Base-by-base conservation (phyloP, 495 filamentous ascomycete genomes). In the Cairneyella variabilis region DNA sequence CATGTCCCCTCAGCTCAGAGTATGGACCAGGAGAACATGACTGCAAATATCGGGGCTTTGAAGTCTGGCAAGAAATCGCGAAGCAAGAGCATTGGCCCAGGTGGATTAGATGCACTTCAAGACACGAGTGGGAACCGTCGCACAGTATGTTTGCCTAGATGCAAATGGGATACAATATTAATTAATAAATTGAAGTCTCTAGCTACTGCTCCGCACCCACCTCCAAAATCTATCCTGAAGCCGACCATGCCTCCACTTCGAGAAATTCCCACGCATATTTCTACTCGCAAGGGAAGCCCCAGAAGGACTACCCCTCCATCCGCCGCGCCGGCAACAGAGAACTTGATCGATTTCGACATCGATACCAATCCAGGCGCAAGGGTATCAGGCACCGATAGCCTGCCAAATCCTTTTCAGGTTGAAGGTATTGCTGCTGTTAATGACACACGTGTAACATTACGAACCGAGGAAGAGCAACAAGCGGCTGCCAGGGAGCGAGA, bases 81-180 rank as follows among this genome's bases (percentile, higher is more conserved):
- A 45, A 97, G 93, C 67, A 97, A 96, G 70, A 96, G 91, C 66
- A 81, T 98, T 55, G 93, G 93, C 1, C 92, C 92, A 20, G 93
- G 91, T 18, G 89, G 92, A 46, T 70, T 96, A 27, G 90, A 91
- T 72, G 83, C 82, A 47, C 75, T 95, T 37, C 89, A 90, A 66
- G 76, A 84, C 55, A 83, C 81, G 18, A 81, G 76, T 63, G 91
- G 89, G 11, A 97, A 97, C 67, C 74, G 88, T 53, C 82, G 87
- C 68, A 85, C 87, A 72, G 90, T 90, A 82, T 55, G 67, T 3
- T 25, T 28, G 28, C 17, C 20, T 17, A 54, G 42, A 34, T 43
- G 1, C n/a, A 48, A 21, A 21, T 45, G 51, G 23, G 44, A 23
- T 47, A 51, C 48, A 60, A 46, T 40, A 25, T 6, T 26, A 21